phyloP scores from a whole-genome alignment of 176 grass and related monocot species.

The Chrysopogon serrulatus region DNA sequence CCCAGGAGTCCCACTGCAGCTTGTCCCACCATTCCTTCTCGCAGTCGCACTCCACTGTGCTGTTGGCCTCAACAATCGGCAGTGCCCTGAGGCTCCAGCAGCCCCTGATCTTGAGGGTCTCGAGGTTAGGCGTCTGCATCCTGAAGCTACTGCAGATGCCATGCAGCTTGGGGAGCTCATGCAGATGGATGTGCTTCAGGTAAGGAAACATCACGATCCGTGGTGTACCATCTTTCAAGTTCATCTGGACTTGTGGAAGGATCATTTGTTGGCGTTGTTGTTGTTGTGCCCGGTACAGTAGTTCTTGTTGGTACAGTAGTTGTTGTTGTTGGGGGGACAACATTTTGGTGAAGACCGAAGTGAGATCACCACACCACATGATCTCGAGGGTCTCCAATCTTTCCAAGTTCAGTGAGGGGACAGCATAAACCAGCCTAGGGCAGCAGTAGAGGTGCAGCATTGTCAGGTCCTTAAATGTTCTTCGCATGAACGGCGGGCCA shows the following conservation, averaged over 20 bases:
- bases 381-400: neutral
- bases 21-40: conserved; percentile 29
- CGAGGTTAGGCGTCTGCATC: neutral
- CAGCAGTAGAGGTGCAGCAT: neutral
- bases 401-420: too few species aligned
- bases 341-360: neutral
- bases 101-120: conserved; percentile 16
- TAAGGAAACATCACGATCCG: too few species aligned
- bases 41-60: neutral
- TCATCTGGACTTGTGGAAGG: too few species aligned
- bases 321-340: too few species aligned
- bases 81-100: conserved; percentile 20
- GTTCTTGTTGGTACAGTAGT: too few species aligned
- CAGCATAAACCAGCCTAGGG: neutral
- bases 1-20: neutral
- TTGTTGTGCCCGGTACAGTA: too few species aligned
- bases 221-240: too few species aligned
- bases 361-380: neutral
- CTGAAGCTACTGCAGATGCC: neutral
- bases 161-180: conserved; percentile 7
- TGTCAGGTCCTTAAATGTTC: neutral
- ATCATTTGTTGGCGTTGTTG: too few species aligned
- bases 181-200: neutral
- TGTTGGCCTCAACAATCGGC: rapidly evolving
- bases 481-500: too few species aligned